A percentile compares a stretch with the other conserved stretches of the same genome.
Conservation (phyloP, 2,329 filamentous ascomycete species). For the Rhinocladiella mackenziei region DNA sequence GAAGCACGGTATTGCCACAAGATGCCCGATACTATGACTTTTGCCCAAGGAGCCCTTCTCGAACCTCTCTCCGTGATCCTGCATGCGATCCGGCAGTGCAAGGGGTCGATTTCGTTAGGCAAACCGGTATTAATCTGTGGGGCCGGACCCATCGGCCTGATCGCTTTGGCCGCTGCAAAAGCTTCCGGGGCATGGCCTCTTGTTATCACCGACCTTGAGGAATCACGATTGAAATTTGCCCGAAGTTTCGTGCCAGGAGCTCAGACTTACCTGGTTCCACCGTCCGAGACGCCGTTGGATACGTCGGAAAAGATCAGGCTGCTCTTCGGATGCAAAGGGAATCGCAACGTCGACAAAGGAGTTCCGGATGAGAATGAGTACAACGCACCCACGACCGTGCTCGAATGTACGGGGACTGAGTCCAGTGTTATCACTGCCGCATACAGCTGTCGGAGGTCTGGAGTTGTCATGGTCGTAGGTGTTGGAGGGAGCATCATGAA, state of each 20-base stretch:
- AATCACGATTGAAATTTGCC: constrained; percentile 54
- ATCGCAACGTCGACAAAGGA: constrained; percentile 8
- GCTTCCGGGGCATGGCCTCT: constrained; percentile 62
- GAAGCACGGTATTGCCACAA: constrained; percentile 58
- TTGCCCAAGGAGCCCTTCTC: constrained; percentile 58
- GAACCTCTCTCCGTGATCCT: constrained; percentile 62
- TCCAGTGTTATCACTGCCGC: constrained; percentile 58
- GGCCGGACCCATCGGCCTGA: constrained; percentile 61
- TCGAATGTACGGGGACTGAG: constrained; percentile 65
- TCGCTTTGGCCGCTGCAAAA: constrained; percentile 54
- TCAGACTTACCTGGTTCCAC: constrained; percentile 53
- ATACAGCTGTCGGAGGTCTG: constrained; percentile 56
- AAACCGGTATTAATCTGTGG: constrained; percentile 56
- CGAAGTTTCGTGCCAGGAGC: constrained; percentile 54
- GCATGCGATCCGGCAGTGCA: constrained; percentile 54
- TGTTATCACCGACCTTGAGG: constrained; percentile 61
- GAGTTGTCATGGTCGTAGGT: constrained; percentile 61
- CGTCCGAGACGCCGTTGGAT: constrained; percentile 43
- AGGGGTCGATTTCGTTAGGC: constrained; percentile 49
- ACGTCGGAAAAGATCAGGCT: constrained; percentile 52
- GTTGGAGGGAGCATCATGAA: constrained; percentile 61
- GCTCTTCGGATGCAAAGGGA: constrained; percentile 45
- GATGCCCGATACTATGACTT: constrained; percentile 55
- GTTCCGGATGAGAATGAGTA: constrained; percentile 46
- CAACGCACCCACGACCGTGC: constrained; percentile 53